phyloP scores from a whole-genome alignment of 768 basidiomycete species.

The Mrakia blollopis region DNA sequence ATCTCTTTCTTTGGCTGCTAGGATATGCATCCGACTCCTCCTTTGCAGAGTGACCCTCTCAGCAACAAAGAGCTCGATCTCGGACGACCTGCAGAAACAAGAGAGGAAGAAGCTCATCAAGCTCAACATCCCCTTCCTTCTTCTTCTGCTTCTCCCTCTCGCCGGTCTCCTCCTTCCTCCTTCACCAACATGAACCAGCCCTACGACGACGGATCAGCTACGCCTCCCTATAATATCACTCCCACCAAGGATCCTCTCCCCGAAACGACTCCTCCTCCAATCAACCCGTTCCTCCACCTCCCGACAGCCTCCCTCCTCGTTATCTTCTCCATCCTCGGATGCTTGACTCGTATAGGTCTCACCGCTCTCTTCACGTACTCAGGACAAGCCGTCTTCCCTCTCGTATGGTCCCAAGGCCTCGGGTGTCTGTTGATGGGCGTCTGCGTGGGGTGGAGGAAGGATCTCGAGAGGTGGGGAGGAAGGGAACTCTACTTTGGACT shows the following conservation, averaged over 20 bases:
- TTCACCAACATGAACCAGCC: no score
- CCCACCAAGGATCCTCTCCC: neutral
- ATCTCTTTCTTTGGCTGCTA: no score
- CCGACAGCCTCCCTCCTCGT: slow-evolving; percentile 4
- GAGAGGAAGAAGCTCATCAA: no score
- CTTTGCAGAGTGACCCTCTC: no score
- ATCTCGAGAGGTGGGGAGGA: slow-evolving; percentile 65
- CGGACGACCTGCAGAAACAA: no score
- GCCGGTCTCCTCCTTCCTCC: no score
- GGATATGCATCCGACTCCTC: no score
- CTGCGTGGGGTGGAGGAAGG: slow-evolving; percentile 62
- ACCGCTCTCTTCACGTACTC: slow-evolving; percentile 28
- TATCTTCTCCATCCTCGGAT: slow-evolving; percentile 29
- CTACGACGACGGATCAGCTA: no score
- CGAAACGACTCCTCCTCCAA: neutral
- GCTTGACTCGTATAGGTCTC: slow-evolving; percentile 23
- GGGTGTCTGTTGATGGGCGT: slow-evolving; percentile 93
- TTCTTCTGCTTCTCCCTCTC: no score
- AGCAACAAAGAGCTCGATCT: no score
- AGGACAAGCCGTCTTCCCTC: slow-evolving; percentile 68
- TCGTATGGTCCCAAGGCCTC: slow-evolving; percentile 77
- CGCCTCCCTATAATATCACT: no score
- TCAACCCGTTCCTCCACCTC: neutral
- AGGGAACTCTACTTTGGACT: slow-evolving; percentile 27
- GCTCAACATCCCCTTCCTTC: no score